Evolutionary conservation across 2,329 filamentous ascomycete genomes (phyloP), one percentile per base, ranked within the genome.

Genomic region (Pseudovirgaria hyperparasitica): DNA sequence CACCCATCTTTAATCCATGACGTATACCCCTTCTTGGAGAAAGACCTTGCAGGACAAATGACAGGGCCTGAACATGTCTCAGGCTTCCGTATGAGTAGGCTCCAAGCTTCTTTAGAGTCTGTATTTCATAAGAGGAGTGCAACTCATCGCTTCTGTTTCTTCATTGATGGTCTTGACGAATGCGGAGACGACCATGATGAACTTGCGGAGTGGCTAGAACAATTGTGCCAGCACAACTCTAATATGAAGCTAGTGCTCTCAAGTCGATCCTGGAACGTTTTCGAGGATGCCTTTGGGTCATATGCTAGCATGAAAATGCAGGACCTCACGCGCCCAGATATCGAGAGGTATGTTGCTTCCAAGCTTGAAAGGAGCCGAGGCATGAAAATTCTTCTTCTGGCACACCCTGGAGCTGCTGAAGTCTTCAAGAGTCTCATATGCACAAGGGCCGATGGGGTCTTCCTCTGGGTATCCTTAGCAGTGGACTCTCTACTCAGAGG

Each of bases 161-260:
- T 33, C 18, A 24, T 33, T 11, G 32, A 35, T 12, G 32, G 32
- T 4, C 11, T 35, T 13, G 32, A 35, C 16, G 30, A 35, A 21
- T 33, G 23, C 16, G 24, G 30, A 12, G 18, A 22, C 9, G 21
- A 24, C 5, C 18, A 19, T 8, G 22, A 12, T 12, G 11, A 23
- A 7, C 7, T 12, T 23, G 8, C 16, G 6, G 7, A 23, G 15
- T 12, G 11, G 15, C 20, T 26, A 2, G 25, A 9, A 22, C 17
- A 6, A 14, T 25, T 9, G 9, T 17, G 4, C 14, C 19, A 6
- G 15, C 18, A 9, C 10, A 13, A 8, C n/a, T n/a, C n/a, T n/a
- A 14, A 27, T 18, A 19, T 32, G 12, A 35, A 35, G 23, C 14
- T 35, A 6, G 29, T 28, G 14, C 19, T 30, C 9, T 26, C 32